phyloP scores from a whole-genome alignment of 352 stramenopile species.

The Pythium phragmitis region DNA sequence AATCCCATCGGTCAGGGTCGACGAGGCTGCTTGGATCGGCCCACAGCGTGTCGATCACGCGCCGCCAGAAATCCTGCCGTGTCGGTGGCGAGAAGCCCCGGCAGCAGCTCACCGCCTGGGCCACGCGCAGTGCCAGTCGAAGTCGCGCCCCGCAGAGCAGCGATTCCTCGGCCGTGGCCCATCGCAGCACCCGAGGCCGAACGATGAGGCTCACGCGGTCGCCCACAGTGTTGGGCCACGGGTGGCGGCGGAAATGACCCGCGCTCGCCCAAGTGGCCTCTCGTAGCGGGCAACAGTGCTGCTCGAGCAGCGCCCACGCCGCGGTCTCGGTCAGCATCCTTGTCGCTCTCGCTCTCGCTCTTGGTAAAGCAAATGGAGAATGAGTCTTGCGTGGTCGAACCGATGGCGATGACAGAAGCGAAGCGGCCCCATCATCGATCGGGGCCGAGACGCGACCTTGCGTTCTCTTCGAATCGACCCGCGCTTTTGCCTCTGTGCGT shows the following conservation, averaged over 20 bases:
- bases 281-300: neutral
- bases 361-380: no score
- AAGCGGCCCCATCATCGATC: no score
- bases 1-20: neutral
- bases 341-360: no score
- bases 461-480: no score
- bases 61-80: neutral
- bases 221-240: neutral
- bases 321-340: neutral
- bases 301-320: neutral
- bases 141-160: neutral
- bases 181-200: neutral
- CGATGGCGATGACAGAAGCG: no score
- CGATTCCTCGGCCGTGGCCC: no score
- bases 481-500: no score
- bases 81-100: neutral
- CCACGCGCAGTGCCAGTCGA: neutral
- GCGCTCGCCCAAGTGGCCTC: neutral
- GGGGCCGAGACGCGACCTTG: no score
- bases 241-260: neutral
- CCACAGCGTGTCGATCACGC: neutral
- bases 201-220: neutral
- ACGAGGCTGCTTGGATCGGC: neutral
- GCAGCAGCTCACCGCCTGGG: constrained; percentile 6
- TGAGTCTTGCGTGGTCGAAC: no score